These are phyloP conservation scores for Heracleum sosnowskyi DNA, from an alignment of 129 eudicot genomes.

Conservation along the genomic window DNA sequence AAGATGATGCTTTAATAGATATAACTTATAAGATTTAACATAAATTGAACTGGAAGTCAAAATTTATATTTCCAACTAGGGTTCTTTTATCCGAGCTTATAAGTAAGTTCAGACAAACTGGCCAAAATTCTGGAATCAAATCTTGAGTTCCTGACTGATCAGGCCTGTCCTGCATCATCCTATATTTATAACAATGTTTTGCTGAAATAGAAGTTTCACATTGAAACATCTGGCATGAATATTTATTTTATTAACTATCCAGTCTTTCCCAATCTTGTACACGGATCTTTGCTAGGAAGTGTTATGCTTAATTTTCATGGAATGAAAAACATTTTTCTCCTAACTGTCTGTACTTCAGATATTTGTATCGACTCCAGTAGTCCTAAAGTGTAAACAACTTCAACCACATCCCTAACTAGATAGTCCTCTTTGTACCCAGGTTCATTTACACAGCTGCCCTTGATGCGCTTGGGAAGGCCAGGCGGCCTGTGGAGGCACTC, in stretches of 20 bases:
- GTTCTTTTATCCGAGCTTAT: not conserved
- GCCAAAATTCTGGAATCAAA: not conserved
- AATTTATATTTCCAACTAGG: not conserved
- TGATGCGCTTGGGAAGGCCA: conserved; percentile 85
- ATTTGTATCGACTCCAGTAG: not conserved
- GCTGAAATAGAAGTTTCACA: not conserved
- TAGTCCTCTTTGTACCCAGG: conserved; percentile 28
- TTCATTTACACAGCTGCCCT: conserved; percentile 84
- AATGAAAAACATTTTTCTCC: not conserved
- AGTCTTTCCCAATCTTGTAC: not conserved
- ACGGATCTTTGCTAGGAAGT: not conserved
- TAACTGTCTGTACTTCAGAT: not conserved
- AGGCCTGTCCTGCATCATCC: not conserved
- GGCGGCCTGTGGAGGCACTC: conserved; percentile 81
- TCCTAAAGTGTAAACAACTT: not conserved
- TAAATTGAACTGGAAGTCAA: not conserved
- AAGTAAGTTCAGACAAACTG: not conserved
- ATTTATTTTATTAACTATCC: not conserved
- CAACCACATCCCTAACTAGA: not conserved
- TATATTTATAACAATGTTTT: not conserved
- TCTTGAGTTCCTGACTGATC: not conserved
- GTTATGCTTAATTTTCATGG: not conserved
- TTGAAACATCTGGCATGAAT: not conserved
- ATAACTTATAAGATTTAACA: not conserved
- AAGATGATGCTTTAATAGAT: not conserved